Conservation (phyloP, 768 basidiomycete genomes). For the Tephrocybe rancida region DNA sequence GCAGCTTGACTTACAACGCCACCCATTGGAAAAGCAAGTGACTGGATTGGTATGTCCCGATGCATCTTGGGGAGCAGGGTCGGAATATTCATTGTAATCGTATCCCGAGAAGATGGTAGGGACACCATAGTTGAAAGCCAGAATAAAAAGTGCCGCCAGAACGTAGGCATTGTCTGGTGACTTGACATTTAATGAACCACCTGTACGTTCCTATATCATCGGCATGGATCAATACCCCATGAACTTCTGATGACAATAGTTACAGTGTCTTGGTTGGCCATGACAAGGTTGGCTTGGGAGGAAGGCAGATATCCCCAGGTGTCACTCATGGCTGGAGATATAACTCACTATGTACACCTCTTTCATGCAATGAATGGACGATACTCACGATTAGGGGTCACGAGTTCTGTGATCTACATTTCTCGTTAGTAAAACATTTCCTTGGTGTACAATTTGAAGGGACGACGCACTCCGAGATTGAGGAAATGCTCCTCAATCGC, state of each 20-base stretch:
- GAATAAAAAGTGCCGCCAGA: constrained; percentile 19
- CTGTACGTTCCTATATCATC: constrained; percentile 17
- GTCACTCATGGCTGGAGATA: constrained; percentile 18
- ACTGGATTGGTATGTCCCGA: constrained; percentile 20
- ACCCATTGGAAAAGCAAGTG: constrained; percentile 19
- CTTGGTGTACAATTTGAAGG: background rate
- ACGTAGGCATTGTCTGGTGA: constrained; percentile 20
- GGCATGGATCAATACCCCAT: background rate
- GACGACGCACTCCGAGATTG: constrained; percentile 10
- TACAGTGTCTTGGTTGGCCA: constrained; percentile 23
- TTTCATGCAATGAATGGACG: background rate
- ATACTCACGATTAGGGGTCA: constrained; percentile 19
- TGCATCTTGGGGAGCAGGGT: constrained; percentile 19
- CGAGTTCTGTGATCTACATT: constrained; percentile 18
- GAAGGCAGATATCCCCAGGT: constrained; percentile 22
- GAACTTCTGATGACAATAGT: background rate
- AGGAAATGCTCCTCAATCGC: constrained; percentile 16
- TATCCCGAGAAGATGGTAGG: constrained; percentile 22
- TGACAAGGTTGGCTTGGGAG: constrained; percentile 16
- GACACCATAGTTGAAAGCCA: constrained; percentile 22
- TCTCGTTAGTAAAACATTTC: background rate
- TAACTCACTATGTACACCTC: background rate
- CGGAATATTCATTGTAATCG: constrained; percentile 4
- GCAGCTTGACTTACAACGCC: constrained; percentile 16
- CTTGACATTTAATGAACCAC: constrained; percentile 16